A percentile compares a stretch with the other conserved stretches of the same genome.
Conservation (phyloP, 192 early-diverging fungal species). For the Mortierella antarctica region DNA sequence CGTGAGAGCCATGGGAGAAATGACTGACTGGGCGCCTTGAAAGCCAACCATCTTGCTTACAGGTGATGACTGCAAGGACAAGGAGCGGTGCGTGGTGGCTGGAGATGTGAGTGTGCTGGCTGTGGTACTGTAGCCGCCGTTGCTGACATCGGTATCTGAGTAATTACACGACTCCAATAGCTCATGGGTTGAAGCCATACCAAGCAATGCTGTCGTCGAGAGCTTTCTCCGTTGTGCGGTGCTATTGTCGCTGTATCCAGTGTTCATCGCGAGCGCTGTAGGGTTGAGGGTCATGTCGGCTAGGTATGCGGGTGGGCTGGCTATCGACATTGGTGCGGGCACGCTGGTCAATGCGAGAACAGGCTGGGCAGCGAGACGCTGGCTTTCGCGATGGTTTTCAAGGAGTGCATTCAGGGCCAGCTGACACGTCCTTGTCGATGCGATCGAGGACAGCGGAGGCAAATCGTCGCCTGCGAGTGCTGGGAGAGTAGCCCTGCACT, state of each 20-base stretch:
- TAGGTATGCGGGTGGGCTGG: slow-evolving; percentile 14
- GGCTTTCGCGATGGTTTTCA: slow-evolving; percentile 35
- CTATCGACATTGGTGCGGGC: slow-evolving; percentile 11
- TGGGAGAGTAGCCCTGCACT: slow-evolving; percentile 26
- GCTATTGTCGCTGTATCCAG: not conserved
- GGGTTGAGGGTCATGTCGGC: slow-evolving; percentile 5
- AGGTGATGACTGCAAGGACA: slow-evolving; percentile 9
- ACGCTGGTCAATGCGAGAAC: slow-evolving; percentile 20
- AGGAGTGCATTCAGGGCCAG: slow-evolving; percentile 29
- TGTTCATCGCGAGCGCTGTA: not conserved
- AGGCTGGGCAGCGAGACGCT: slow-evolving; percentile 19
- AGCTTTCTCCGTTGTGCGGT: slow-evolving; percentile 5
- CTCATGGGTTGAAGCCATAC: slow-evolving; percentile 37
- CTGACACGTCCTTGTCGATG: slow-evolving; percentile 20
- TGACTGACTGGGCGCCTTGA: not conserved
- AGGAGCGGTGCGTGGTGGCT: slow-evolving; percentile 9
- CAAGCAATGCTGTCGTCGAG: slow-evolving; percentile 31
- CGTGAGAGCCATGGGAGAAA: slow-evolving; percentile 7
- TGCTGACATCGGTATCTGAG: slow-evolving; percentile 2
- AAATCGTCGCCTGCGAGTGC: slow-evolving; percentile 21
- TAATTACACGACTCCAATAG: slow-evolving; percentile 40
- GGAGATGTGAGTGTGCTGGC: slow-evolving; percentile 17
- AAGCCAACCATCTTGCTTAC: not conserved
- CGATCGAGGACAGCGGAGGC: slow-evolving; percentile 13
- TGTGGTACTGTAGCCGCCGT: not conserved